Evolutionary conservation across 129 eudicot genomes (phyloP).

Genomic region (Oenanthe sinensis): DNA sequence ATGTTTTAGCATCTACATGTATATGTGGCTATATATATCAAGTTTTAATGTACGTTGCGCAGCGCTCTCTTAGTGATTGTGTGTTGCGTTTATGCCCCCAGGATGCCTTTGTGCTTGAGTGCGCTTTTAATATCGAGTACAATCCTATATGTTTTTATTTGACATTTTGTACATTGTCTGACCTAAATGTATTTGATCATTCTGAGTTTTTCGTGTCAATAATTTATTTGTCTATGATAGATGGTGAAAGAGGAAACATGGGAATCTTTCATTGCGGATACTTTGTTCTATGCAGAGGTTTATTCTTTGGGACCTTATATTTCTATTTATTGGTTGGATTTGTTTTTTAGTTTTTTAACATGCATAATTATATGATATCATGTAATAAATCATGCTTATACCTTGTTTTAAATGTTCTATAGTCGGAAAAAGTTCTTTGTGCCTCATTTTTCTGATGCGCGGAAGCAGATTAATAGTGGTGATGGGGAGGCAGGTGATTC

Average conservation of each 20-base stretch:
- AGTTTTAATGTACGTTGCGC: not conserved
- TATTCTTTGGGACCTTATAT: slow-evolving; percentile 18
- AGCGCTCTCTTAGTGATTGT: too few relatives aligned
- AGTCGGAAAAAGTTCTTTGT: not conserved
- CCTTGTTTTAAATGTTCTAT: not conserved
- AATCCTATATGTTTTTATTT: not conserved
- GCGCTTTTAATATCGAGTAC: not conserved
- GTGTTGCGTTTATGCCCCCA: not conserved
- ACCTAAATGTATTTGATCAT: not conserved
- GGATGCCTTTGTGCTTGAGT: not conserved
- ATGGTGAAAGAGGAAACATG: slow-evolving; percentile 79
- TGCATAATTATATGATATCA: not conserved
- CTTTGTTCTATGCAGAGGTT: slow-evolving; percentile 59
- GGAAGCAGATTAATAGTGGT: not conserved
- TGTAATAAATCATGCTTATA: not conserved
- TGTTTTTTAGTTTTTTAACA: not conserved
- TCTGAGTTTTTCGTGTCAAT: slow-evolving; percentile 1
- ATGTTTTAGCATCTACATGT: not conserved
- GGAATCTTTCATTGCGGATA: slow-evolving; percentile 75
- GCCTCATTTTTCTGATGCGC: not conserved
- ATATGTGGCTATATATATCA: not conserved
- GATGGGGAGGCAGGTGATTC: too few relatives aligned
- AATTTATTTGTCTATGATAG: slow-evolving; percentile 31
- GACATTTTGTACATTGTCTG: not conserved
- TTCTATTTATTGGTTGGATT: not conserved